phyloP scores from a whole-genome alignment of 495 filamentous ascomycete species.

The Penicillium bialowiezense region DNA sequence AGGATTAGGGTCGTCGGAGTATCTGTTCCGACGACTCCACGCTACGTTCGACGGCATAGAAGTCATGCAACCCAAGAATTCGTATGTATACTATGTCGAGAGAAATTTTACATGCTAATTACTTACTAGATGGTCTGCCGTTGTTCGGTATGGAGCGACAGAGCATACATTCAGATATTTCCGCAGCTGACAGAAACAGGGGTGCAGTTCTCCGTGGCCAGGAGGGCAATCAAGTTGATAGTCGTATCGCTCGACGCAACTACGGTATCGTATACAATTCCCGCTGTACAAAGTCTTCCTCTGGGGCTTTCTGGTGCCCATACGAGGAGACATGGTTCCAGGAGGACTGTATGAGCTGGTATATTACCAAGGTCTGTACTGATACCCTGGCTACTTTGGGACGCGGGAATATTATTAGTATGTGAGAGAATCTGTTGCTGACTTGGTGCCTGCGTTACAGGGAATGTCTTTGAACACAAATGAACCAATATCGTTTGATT shows the following conservation, averaged over 20 bases:
- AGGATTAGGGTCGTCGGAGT: slow-evolving; percentile 67
- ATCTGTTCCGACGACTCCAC: slow-evolving; percentile 57
- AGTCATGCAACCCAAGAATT: slow-evolving; percentile 60
- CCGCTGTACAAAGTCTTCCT: no score
- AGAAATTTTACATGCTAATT: background rate
- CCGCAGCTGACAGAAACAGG: slow-evolving; percentile 38
- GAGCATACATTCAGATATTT: background rate
- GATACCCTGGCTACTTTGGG: no score
- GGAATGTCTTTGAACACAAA: slow-evolving; percentile 3
- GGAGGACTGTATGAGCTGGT: slow-evolving; percentile 25
- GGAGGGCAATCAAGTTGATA: slow-evolving; percentile 42
- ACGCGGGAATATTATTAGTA: no score
- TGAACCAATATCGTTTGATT: slow-evolving; percentile 1
- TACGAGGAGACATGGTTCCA: slow-evolving; percentile 21
- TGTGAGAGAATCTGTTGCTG: no score
- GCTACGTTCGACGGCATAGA: slow-evolving; percentile 37
- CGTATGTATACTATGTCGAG: slow-evolving; percentile 36
- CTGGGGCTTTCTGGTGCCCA: no score
- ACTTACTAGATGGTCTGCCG: slow-evolving; percentile 24
- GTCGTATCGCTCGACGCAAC: slow-evolving; percentile 49
- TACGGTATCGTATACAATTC: slow-evolving; percentile 44
- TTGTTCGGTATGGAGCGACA: slow-evolving; percentile 20
- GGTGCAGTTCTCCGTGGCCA: slow-evolving; percentile 44
- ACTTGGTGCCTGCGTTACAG: no score
- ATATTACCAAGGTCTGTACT: slow-evolving; percentile 28